Evolutionary conservation across 345 rosid species (phyloP).

Genomic region (Stellera chamaejasme): DNA sequence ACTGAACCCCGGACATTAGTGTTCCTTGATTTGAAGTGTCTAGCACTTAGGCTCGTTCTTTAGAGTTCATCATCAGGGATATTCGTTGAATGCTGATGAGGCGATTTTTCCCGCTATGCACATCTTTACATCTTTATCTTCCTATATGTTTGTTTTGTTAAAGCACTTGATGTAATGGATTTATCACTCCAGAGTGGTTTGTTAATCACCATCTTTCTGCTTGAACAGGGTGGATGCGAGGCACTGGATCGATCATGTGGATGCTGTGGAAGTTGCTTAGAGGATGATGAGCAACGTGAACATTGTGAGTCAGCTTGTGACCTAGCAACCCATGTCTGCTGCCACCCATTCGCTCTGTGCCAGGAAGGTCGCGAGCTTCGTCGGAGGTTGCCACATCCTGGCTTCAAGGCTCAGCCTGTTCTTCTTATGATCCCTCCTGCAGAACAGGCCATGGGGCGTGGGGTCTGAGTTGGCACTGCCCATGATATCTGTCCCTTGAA

Average conservation of each 20-base stretch:
- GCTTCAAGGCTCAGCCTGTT: conserved; percentile 59
- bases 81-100: no score
- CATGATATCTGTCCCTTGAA: background rate
- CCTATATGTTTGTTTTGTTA: background rate
- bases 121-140: no score
- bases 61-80: no score
- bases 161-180: no score
- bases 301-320: conserved; percentile 66
- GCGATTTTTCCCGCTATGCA: no score
- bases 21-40: no score
- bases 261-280: conserved; percentile 65
- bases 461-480: conserved; percentile 20
- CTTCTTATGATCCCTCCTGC: conserved; percentile 64
- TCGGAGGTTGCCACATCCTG: conserved; percentile 73
- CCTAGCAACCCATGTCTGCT: conserved; percentile 60
- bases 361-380: conserved; percentile 94
- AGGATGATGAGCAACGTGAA: conserved; percentile 60
- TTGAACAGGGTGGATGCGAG: conserved; percentile 74
- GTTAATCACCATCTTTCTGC: background rate
- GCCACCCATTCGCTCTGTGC: conserved; percentile 82
- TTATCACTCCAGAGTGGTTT: no score
- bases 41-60: no score
- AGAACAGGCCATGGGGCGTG: conserved; percentile 71
- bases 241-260: conserved; percentile 73
- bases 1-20: no score